These are phyloP conservation scores for Salvia rosmarinus DNA, from an alignment of 257 asterid species.

Conservation along the genomic window DNA sequence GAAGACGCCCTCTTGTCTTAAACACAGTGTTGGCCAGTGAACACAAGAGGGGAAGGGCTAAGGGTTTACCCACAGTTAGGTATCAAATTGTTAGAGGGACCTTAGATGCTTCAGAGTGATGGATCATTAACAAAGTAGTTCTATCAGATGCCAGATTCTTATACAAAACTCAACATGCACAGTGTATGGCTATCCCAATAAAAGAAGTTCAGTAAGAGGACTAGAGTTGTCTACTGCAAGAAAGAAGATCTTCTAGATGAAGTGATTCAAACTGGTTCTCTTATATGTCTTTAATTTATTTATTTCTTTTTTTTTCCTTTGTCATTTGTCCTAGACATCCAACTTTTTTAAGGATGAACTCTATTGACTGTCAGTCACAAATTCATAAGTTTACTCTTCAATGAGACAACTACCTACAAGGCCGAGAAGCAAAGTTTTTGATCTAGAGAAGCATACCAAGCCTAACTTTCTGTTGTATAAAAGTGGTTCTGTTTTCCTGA, in stretches of 20 bases:
- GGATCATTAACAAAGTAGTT: too few relatives aligned
- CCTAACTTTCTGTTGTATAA: neutral
- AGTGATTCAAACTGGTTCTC: neutral
- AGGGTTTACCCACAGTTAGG: too few relatives aligned
- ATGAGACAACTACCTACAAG: neutral
- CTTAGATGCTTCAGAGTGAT: too few relatives aligned
- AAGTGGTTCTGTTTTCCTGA: neutral
- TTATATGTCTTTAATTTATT: neutral
- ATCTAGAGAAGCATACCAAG: conserved; percentile 16
- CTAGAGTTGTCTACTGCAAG: neutral
- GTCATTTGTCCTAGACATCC: neutral
- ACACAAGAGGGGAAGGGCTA: neutral
- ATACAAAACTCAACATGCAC: neutral
- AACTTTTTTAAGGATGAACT: neutral
- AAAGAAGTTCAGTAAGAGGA: too few relatives aligned
- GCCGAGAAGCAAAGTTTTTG: conserved; percentile 1
- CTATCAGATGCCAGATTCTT: neutral
- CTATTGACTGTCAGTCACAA: conserved; percentile 10
- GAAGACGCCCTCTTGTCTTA: neutral
- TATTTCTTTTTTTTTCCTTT: neutral
- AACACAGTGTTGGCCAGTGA: neutral
- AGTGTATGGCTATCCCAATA: neutral
- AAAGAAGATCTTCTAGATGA: neutral
- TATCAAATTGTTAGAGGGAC: too few relatives aligned
- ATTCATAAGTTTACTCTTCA: conserved; percentile 8